These are phyloP conservation scores for Rhodotorula glutinis DNA, from an alignment of 1,284 basidiomycete species.

Conservation along the genomic window DNA sequence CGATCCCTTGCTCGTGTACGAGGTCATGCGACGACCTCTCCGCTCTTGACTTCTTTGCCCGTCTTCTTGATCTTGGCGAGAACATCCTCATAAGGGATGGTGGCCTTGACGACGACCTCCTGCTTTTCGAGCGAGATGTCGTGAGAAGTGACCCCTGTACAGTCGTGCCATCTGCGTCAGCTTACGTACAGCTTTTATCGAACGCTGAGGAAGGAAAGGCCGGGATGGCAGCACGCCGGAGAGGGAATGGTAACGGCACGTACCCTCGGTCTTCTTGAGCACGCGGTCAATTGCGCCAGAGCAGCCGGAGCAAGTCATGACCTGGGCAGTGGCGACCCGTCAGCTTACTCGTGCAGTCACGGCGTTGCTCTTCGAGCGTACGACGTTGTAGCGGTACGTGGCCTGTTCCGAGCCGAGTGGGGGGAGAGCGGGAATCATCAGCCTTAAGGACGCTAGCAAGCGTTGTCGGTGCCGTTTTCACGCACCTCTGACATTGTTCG, in stretches of 20 bases:
- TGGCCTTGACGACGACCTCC: conserved; percentile 33
- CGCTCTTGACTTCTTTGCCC: conserved; percentile 35
- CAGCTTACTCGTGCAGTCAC: too few species aligned
- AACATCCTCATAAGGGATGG: conserved; percentile 26
- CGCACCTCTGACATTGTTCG: conserved; percentile 3
- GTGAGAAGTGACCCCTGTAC: conserved; percentile 31
- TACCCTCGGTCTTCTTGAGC: conserved; percentile 41
- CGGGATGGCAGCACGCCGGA: too few species aligned
- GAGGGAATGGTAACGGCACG: not conserved
- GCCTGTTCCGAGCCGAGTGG: conserved; percentile 16
- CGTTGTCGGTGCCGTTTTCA: fast-evolving
- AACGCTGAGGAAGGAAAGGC: too few species aligned
- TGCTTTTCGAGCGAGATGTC: conserved; percentile 36
- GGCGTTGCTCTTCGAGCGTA: not conserved
- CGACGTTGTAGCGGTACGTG: conserved; percentile 43
- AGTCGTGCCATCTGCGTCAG: too few species aligned
- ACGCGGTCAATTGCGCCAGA: conserved; percentile 42
- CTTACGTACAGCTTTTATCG: too few species aligned
- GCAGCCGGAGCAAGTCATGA: conserved; percentile 43
- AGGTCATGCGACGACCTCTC: conserved; percentile 20
- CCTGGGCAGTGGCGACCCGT: not conserved
- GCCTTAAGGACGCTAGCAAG: not conserved
- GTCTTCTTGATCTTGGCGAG: conserved; percentile 42
- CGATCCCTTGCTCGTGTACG: not conserved
- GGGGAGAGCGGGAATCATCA: not conserved